These are phyloP conservation scores for Heteromeles arbutifolia DNA, from an alignment of 306 rosid species.

Conservation along the genomic window DNA sequence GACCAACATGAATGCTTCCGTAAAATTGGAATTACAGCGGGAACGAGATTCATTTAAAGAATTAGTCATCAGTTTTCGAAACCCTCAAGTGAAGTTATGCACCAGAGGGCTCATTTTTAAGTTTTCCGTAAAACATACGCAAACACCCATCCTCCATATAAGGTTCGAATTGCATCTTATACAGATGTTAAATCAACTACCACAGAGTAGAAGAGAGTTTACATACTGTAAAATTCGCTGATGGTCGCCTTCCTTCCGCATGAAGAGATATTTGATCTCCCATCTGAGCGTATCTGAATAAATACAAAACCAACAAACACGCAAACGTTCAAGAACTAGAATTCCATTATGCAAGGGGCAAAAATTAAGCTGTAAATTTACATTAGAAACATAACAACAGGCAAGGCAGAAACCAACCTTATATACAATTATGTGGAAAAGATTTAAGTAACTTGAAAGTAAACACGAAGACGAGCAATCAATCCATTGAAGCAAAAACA, in stretches of 20 bases:
- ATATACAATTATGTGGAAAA: slow-evolving; percentile 48
- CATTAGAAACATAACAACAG: background rate
- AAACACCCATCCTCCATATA: background rate
- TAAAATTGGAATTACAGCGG: background rate
- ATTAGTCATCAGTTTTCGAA: background rate
- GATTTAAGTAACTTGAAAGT: slow-evolving; percentile 43
- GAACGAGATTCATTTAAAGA: background rate
- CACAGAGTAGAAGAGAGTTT: background rate
- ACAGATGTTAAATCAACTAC: background rate
- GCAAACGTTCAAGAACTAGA: background rate
- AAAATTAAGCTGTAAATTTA: background rate
- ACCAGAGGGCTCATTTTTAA: background rate
- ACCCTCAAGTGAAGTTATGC: background rate
- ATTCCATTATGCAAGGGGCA: background rate
- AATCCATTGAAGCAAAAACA: slow-evolving; percentile 55
- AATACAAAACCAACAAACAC: slow-evolving; percentile 7
- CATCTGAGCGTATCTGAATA: slow-evolving; percentile 41
- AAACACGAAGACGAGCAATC: slow-evolving; percentile 56
- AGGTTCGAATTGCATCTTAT: background rate
- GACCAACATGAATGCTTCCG: background rate
- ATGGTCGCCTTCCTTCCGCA: slow-evolving; percentile 59
- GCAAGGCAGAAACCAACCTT: slow-evolving; percentile 38
- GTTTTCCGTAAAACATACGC: background rate
- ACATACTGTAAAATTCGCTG: slow-evolving; percentile 53
- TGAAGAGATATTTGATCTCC: slow-evolving; percentile 39